Base-by-base conservation (phyloP, 352 stramenopile genomes). In the Phytophthora kernoviae region DNA sequence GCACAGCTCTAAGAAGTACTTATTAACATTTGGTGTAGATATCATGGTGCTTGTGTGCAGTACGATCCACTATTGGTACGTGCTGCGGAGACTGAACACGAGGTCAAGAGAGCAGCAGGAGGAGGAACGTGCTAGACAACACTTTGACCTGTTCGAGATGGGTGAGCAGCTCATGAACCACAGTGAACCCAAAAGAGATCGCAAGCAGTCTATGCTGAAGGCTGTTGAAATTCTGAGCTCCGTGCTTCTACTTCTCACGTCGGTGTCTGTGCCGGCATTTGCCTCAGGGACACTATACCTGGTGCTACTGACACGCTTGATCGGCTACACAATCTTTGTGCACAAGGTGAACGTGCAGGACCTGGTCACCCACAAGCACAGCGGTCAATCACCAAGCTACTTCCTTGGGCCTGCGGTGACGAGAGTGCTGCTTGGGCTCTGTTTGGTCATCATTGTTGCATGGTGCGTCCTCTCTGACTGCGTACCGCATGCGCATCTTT, bases 301-400 rank as follows among this genome's bases (percentile, higher is more conserved):
- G 7, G 50, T 90, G 11, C 26, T 91, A 18, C 24, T 94, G 5
- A 45, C 68, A 12, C 63, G 82, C 2, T 68, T 96, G 20, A 51
- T 89, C n/a, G 65, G 68, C 22, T 94, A 85, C 74, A 93, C 84
- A 11, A 75, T 90, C 27, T 83, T 77, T 40, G 70, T 80, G 0
- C 79, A 84, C 50, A 71, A 77, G 32, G 73, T 94, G 49, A 81
- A 71, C 2, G 47, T 93, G 1, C 75, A 82, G 39, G 69, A 90
- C 15, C 68, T 96, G 18, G 30, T 70, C 4, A 64, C 70, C 10
- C 62, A 58, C 12, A 56, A 61, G 11, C 48, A 64, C 15, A 56
- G 62, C 9, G 64, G 62, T 0, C 58, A 60, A 54, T 79, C 54
- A 39, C 71, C 54, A 33, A 77, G 55, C 22, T 71, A 58, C 20